Conservation (phyloP, 1,284 basidiomycete genomes). For the Phylloporus gajari region DNA sequence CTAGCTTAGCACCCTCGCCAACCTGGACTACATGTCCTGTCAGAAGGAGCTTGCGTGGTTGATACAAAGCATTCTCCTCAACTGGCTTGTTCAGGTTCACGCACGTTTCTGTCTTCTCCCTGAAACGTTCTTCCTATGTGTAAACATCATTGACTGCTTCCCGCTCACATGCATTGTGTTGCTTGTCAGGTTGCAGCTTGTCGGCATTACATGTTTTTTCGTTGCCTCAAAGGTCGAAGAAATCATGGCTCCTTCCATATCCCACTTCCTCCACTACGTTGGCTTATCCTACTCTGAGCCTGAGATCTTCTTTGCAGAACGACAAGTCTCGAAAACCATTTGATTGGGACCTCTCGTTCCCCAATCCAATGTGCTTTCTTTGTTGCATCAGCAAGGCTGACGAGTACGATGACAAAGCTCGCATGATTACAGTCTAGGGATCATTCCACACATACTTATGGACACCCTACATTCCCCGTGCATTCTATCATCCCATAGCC, state of each 20-base stretch:
- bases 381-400: slow-evolving; percentile 96
- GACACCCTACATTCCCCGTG: no score
- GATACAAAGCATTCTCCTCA: slow-evolving; percentile 93
- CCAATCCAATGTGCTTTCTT: slow-evolving; percentile 94
- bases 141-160: slow-evolving; percentile 98
- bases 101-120: slow-evolving; percentile 92
- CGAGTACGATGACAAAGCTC: slow-evolving; percentile 90
- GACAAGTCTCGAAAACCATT: slow-evolving; percentile 89
- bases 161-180: slow-evolving; percentile 90
- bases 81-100: slow-evolving; percentile 98
- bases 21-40: slow-evolving; percentile 78
- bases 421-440: slow-evolving; percentile 80
- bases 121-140: slow-evolving; percentile 94
- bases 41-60: slow-evolving; percentile 93
- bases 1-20: slow-evolving; percentile 70
- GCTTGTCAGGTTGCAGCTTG: slow-evolving; percentile 92
- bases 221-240: slow-evolving; percentile 97
- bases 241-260: slow-evolving; percentile 89
- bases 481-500: no score
- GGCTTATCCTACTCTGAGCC: slow-evolving; percentile 88
- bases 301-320: slow-evolving; percentile 94
- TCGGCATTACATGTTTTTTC: slow-evolving; percentile 94
- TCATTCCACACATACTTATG: no score
- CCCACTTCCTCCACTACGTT: slow-evolving; percentile 89
- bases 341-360: slow-evolving; percentile 55